phyloP scores from a whole-genome alignment of 352 stramenopile genomes.

The Phytophthora idaei region DNA sequence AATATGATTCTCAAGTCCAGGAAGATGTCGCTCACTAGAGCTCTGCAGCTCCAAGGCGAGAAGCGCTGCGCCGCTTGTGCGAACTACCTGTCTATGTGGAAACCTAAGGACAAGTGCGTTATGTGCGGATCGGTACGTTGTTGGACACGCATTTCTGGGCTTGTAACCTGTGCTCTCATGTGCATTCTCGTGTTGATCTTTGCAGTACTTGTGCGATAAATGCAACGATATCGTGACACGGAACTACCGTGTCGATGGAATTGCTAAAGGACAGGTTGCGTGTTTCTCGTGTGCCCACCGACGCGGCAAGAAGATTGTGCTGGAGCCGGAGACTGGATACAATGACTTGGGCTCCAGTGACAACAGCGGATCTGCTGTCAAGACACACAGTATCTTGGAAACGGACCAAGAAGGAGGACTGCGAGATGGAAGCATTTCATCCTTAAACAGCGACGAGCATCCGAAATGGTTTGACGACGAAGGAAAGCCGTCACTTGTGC shows the following conservation, averaged over 20 bases:
- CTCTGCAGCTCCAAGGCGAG: slow-evolving; percentile 59
- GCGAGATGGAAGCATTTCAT: slow-evolving; percentile 25
- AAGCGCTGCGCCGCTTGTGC: slow-evolving; percentile 66
- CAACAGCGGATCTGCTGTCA: slow-evolving; percentile 9
- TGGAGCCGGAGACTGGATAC: slow-evolving; percentile 4
- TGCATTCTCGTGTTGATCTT: slow-evolving; percentile 4
- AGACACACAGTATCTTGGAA: slow-evolving; percentile 19
- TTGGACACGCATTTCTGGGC: background rate
- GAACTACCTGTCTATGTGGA: slow-evolving; percentile 65
- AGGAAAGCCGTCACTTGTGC: slow-evolving; percentile 18
- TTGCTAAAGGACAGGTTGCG: slow-evolving; percentile 39
- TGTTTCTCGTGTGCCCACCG: slow-evolving; percentile 70
- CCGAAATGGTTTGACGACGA: slow-evolving; percentile 30
- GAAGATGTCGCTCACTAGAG: slow-evolving; percentile 38
- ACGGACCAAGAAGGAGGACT: slow-evolving; percentile 12
- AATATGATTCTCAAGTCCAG: slow-evolving; percentile 44
- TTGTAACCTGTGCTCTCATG: slow-evolving; percentile 7
- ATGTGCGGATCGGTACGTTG: slow-evolving; percentile 66
- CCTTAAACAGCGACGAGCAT: slow-evolving; percentile 20
- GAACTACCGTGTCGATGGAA: slow-evolving; percentile 60
- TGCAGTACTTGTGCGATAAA: slow-evolving; percentile 76
- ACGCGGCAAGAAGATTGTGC: slow-evolving; percentile 36
- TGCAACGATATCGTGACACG: slow-evolving; percentile 62
- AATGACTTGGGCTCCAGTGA: slow-evolving; percentile 9
- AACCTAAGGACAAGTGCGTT: slow-evolving; percentile 56